Conservation (phyloP, 331 rosid species). For the Pyracantha coccinea region DNA sequence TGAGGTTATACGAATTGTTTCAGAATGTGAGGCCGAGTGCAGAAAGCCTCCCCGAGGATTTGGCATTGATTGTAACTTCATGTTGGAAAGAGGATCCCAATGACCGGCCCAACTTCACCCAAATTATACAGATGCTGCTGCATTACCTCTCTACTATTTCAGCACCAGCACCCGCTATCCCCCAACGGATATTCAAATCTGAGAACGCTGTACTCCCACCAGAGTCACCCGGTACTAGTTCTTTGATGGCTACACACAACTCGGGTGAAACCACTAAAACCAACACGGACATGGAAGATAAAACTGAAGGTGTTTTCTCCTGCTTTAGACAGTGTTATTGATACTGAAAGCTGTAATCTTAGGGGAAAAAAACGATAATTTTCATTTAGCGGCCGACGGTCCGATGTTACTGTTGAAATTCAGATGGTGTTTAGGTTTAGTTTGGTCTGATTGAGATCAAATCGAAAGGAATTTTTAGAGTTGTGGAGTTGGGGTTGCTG, state of each 20-base stretch:
- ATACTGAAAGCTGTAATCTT: constrained; percentile 18
- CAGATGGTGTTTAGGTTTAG: constrained; percentile 17
- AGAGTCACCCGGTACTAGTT: constrained; percentile 92
- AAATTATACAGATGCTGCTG: constrained; percentile 84
- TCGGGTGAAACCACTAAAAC: constrained; percentile 31
- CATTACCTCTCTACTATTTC: constrained; percentile 57
- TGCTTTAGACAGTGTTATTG: constrained; percentile 74
- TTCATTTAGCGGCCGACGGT: background rate
- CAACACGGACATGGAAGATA: constrained; percentile 30
- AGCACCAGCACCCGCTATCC: constrained; percentile 36
- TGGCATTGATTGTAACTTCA: constrained; percentile 76
- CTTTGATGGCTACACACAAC: constrained; percentile 61
- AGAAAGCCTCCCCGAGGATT: constrained; percentile 73
- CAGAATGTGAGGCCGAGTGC: constrained; percentile 96
- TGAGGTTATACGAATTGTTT: constrained; percentile 12
- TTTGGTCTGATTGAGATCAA: constrained; percentile 18
- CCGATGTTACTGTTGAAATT: constrained; percentile 16
- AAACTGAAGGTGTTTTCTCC: constrained; percentile 54
- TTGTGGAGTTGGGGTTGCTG: constrained; percentile 76
- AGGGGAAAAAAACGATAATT: constrained; percentile 1
- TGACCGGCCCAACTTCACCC: constrained; percentile 62
- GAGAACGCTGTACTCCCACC: constrained; percentile 83
- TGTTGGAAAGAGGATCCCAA: constrained; percentile 96
- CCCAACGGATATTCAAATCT: constrained; percentile 38
- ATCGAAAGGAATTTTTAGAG: constrained; percentile 9